Evolutionary conservation across 2,329 filamentous ascomycete genomes (phyloP).

Genomic region (Hymenoscyphus scutula): DNA sequence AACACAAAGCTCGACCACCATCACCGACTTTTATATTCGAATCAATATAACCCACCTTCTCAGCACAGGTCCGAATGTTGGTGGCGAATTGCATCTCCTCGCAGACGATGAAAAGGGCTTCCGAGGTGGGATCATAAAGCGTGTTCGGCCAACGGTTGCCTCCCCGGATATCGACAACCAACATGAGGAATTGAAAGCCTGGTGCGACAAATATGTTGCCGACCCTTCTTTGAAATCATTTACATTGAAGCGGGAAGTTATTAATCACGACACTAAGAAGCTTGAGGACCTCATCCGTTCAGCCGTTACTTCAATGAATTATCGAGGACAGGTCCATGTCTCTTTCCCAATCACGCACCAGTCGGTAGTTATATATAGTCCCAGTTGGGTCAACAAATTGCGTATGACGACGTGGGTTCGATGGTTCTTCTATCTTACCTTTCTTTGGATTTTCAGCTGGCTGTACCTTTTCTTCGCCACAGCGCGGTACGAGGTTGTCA

Average conservation of each 20-base stretch:
- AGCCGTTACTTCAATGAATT: constrained; percentile 64
- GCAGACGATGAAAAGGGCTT: constrained; percentile 58
- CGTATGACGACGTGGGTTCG: constrained; percentile 61
- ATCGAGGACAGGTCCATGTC: constrained; percentile 60
- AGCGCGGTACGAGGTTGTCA: constrained; percentile 62
- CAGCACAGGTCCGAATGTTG: constrained; percentile 43
- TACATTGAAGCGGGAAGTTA: constrained; percentile 49
- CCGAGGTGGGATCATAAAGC: constrained; percentile 60
- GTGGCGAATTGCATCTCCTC: constrained; percentile 49
- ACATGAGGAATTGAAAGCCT: constrained; percentile 37
- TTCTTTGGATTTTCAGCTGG: constrained; percentile 70
- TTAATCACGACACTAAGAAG: constrained; percentile 58
- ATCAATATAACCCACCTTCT: constrained; percentile 60
- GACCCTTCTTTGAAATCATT: constrained; percentile 59
- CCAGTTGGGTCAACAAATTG: constrained; percentile 61
- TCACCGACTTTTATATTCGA: constrained; percentile 59
- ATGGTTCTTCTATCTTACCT: constrained; percentile 63
- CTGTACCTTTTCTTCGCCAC: constrained; percentile 67
- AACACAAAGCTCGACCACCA: constrained; percentile 46
- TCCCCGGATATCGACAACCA: constrained; percentile 15
- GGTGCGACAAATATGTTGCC: constrained; percentile 67
- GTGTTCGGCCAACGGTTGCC: constrained; percentile 45
- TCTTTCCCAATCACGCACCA: constrained; percentile 57
- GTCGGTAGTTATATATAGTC: constrained; percentile 61
- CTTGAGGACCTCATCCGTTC: constrained; percentile 51